Base-by-base conservation (phyloP, 1,284 basidiomycete genomes). In the Inonotus obliquus region DNA sequence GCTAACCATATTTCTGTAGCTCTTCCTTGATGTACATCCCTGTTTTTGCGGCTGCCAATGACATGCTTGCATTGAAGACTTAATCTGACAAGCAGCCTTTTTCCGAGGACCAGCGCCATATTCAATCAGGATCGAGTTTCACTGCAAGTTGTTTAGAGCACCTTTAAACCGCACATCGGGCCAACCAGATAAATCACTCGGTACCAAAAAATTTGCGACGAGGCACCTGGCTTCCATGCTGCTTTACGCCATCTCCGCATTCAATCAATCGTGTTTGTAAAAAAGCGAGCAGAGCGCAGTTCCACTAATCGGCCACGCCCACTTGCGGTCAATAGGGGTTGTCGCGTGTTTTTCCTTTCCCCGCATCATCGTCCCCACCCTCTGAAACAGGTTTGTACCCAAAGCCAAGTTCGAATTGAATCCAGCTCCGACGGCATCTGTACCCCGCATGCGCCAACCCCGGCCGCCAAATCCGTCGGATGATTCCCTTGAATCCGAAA, bases 391-490 rank as follows among this genome's bases (percentile, higher is more conserved):
- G 4, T 27, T 13, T 9, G 47, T n/a, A 35, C 32, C 51, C 25
- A 32, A 13, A 27, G 51, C 7, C 9, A 14, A 49, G 10, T 4
- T 14, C 10, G 48, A 49, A 11, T 27, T 23, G 25, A 14, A 25
- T 25, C 23, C 23, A 23, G 17, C 6, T 35, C 3, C 7, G n/a
- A 19, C 51, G 27, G 51, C 14, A n/a, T 29, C 32, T 17, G 17
- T 52, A 52, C 51, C 51, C 51, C 51, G 6, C 51, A 52, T 27
- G 51, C 56, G 56, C 56, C 47, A 21, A 23, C 32, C 19, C n/a
- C 32, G n/a, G 45, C n/a, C 56, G 47, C 56, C 45, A 38, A 58
- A 49, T 58, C 56, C 45, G 47, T 45, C 32, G 19, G 55, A 45
- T 17, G 41, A 57, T 47, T 57, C 55, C 37, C 14, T 25, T 35